Evolutionary conservation across 1,284 basidiomycete genomes (phyloP), one percentile per base, ranked within the genome.

Genomic region (Malassezia restricta): DNA sequence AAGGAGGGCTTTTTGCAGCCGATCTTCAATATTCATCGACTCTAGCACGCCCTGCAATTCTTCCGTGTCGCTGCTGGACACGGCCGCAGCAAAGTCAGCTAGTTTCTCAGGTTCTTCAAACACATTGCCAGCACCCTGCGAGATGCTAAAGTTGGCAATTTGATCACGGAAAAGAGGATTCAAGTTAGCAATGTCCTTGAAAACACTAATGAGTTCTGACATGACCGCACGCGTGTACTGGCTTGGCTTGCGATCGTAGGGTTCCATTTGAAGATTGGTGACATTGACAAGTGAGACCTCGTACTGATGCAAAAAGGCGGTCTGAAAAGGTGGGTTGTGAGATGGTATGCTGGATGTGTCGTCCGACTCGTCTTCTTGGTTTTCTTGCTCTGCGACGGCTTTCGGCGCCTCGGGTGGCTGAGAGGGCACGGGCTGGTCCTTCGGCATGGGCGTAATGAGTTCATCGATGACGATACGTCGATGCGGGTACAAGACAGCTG

Each of bases 41-140:
- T 95, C 90, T 30, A 98, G 79, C 0, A 98, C 90, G 54, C 88
- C 87, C 75, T 98, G 94, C 35, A 96, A 79, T 72, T 96, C 92
- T 56, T 81, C 77, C 12, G 90, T 85, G 61, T 92, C 87, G 41
- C 90, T 89, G 0, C 85, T 86, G 0, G 86, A 90, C 0, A 98
- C 90, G 0, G 92, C 92, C 0, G 92, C 94, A 0, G 92, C 90
- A 70, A 98, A 95, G 72, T 99, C 92, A 3, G 92, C 94, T 29
- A 98, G 82, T 74, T 92, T 94, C 76, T 95, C 92, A 0, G 92
- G 92, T 71, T 96, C 91, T 70, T 96, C 92, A 66, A 98, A 96
- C 50, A 98, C 87, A 74, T 94, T 96, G n/a, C 87, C 82, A 5
- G 90, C 86, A 44, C 88, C 84, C 74, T 94, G 89, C 71, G 87